Evolutionary conservation across 352 stramenopile species (phyloP).

Genomic region (Phytophthora fragariae): DNA sequence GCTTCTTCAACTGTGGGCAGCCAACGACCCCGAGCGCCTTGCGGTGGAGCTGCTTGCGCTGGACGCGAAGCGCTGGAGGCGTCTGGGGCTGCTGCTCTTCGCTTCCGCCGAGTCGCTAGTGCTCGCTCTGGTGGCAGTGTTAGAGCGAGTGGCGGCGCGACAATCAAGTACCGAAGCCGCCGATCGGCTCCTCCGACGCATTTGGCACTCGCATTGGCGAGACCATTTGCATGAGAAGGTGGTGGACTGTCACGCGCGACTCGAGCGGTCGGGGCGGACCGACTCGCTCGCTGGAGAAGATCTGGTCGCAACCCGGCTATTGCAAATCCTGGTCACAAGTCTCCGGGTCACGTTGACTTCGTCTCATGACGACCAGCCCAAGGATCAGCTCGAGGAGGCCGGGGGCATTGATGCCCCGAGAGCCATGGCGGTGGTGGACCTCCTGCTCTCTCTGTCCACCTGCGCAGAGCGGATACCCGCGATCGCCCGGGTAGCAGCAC

Average conservation of each 20-base stretch:
- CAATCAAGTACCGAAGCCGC: conserved; percentile 9
- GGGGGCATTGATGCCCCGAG: conserved; percentile 14
- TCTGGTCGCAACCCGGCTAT: conserved; percentile 34
- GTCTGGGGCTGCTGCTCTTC: conserved; percentile 39
- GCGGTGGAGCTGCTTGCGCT: conserved; percentile 24
- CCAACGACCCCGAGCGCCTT: conserved; percentile 17
- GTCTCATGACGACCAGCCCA: conserved; percentile 23
- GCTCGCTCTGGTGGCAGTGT: conserved; percentile 24
- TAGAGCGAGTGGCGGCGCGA: conserved; percentile 22
- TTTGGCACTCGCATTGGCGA: conserved; percentile 30
- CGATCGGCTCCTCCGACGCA: conserved; percentile 19
- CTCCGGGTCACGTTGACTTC: conserved; percentile 28
- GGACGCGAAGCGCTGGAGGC: conserved; percentile 34
- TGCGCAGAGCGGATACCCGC: conserved; percentile 12
- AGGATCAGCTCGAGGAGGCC: conserved; percentile 11
- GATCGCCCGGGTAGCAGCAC: conserved; percentile 17
- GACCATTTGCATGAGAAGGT: conserved; percentile 35
- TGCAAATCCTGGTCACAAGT: conserved; percentile 36
- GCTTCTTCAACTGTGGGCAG: conserved; percentile 35
- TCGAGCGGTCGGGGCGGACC: conserved; percentile 26
- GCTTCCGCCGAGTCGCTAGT: conserved; percentile 26
- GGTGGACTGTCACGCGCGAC: conserved; percentile 31
- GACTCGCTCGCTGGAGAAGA: conserved; percentile 22
- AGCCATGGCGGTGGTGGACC: conserved; percentile 36
- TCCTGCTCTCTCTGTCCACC: conserved; percentile 32